Evolutionary conservation across 495 filamentous ascomycete genomes (phyloP), one percentile per base, ranked within the genome.

Genomic region (Lasiosphaeria ovina): DNA sequence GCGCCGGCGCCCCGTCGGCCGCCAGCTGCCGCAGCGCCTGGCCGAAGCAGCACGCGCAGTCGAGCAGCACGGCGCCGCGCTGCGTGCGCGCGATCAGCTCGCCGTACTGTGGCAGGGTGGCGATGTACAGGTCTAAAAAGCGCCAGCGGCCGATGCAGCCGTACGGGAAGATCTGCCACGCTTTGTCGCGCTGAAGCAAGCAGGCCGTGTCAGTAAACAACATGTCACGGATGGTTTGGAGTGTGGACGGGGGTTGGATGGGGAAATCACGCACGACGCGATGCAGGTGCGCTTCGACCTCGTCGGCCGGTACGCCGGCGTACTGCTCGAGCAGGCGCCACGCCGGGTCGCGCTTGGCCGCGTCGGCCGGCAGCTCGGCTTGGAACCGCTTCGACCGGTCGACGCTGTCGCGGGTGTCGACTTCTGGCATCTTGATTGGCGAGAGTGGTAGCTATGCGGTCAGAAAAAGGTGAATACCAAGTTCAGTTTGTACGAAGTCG

Each of bases 31-130:
- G 78, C 5, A 83, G 56, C n/a, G 72, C 77, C 51, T 82, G 78
- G 16, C 79, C 81, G 45, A 83, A 74, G 51, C 77, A 82, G 58
- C 78, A 82, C 0, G 79, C 80, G 0, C 79, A 63, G 44, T 83
- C 81, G n/a, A 85, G 72, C 33, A 84, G 63, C 2, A 55, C 65
- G 8, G 62, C 68, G 3, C 65, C 67, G 24, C 55, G 57, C 40
- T 62, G 59, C 16, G 61, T 49, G 49, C 68, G 67, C 31, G 63
- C n/a, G 12, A 72, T 44, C 47, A 76, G 54, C 3, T 53, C 51
- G 32, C 60, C 50, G 67, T 76, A 74, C 12, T 40, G 0, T 3
- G 66, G 60, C 3, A 60, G 57, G n/a, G 63, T 64, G 32, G 66
- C 66, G 57, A 75, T 64, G 57, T 64, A 66, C 35, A 79, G 68